A percentile compares a stretch with the other conserved stretches of the same genome.
Evolutionary conservation across 202 grass and related monocot species (phyloP).

Genomic region (Carex arenaria): DNA sequence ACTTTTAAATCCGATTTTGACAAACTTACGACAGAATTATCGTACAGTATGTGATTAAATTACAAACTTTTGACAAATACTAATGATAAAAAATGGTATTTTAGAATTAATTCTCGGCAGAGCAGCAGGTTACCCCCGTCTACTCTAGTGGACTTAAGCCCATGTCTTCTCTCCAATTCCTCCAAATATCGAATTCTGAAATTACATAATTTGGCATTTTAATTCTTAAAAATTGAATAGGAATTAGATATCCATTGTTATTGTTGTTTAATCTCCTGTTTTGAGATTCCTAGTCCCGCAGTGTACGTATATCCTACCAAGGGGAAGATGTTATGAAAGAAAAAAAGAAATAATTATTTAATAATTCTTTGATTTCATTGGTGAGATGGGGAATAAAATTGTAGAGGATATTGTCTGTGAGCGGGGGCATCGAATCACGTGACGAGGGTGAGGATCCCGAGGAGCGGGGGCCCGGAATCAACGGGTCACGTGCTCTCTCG

Average conservation of each 20-base stretch:
- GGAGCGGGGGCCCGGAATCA: constrained; percentile 38
- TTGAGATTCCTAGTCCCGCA: not conserved
- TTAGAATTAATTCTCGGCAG: not conserved
- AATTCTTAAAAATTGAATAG: not conserved
- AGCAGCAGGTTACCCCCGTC: not conserved
- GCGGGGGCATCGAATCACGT: constrained; percentile 78
- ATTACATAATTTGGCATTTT: not conserved
- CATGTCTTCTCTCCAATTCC: not conserved
- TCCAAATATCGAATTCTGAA: not conserved
- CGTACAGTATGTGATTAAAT: not conserved
- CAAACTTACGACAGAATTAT: not conserved
- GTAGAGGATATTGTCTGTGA: not conserved
- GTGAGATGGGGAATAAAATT: not conserved
- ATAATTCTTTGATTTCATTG: not conserved
- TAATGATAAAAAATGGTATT: not conserved
- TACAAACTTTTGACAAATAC: not conserved
- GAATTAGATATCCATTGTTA: not conserved
- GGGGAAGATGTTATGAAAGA: not conserved
- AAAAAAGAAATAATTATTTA: not conserved
- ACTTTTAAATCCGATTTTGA: not conserved
- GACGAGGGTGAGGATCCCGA: constrained; percentile 62
- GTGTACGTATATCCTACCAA: not conserved
- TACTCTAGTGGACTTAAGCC: no score
- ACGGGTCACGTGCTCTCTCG: constrained; percentile 62
- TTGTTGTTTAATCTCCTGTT: not conserved